These are phyloP conservation scores for Cordyceps javanica DNA, from an alignment of 2,329 filamentous ascomycete genomes.

Conservation along the genomic window DNA sequence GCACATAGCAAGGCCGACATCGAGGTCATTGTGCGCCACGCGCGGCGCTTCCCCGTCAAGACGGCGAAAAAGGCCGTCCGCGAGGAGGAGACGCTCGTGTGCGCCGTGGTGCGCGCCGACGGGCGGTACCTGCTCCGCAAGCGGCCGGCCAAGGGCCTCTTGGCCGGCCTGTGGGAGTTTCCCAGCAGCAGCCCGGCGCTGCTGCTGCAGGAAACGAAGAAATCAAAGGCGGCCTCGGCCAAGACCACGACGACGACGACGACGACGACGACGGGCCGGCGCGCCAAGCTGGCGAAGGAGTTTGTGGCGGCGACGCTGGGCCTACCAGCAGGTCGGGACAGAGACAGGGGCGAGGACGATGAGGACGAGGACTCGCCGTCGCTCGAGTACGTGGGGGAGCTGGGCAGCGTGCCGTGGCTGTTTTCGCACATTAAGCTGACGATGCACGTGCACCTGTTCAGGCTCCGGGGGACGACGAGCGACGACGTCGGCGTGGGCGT, in stretches of 20 bases:
- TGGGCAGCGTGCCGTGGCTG: conserved; percentile 50
- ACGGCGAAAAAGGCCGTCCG: conserved; percentile 45
- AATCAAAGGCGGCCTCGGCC: too few relatives aligned
- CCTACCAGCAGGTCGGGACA: too few relatives aligned
- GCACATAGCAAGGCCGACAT: conserved; percentile 24
- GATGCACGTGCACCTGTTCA: conserved; percentile 52
- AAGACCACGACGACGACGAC: conserved; percentile 17
- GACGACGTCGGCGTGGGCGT: neutral
- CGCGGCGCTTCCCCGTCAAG: conserved; percentile 45
- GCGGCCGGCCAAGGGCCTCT: conserved; percentile 46
- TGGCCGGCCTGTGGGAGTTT: conserved; percentile 52
- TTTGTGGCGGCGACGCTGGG: conserved; percentile 28
- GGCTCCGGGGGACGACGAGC: conserved; percentile 23
- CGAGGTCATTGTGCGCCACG: conserved; percentile 36
- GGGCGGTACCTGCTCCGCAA: conserved; percentile 42
- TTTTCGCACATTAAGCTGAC: conserved; percentile 52
- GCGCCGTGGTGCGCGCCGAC: conserved; percentile 40
- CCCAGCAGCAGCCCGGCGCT: conserved; percentile 42
- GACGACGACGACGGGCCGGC: conserved; percentile 19
- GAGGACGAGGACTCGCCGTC: conserved; percentile 10
- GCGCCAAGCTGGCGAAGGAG: conserved; percentile 30
- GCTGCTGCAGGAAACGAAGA: too few relatives aligned
- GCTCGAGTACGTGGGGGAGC: conserved; percentile 32
- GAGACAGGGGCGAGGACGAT: too few relatives aligned
- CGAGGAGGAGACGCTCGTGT: conserved; percentile 47